Evolutionary conservation across 352 stramenopile species (phyloP), one percentile per base, ranked within the genome.

Genomic region (Phytophthora palmivora): DNA sequence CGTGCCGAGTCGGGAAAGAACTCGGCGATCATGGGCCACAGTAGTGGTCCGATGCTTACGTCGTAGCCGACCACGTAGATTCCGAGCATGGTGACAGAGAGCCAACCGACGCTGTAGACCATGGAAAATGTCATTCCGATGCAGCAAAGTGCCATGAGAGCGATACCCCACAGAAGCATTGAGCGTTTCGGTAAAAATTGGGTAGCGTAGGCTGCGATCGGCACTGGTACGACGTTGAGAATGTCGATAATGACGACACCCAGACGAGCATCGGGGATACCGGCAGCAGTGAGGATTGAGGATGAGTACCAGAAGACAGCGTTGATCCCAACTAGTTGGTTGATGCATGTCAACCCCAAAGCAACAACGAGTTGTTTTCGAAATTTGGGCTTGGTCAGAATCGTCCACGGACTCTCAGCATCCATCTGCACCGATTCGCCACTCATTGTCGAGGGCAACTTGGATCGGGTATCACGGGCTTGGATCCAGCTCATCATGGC

Each of bases 261-360:
- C 10, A 78, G 12, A 19, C 80, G 78, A 45, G 66, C 50, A 43
- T 89, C 80, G 0, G 49, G 7, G 26, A 89, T 74, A 0, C 79
- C 79, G 1, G 77, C 77, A 24, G 64, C 56, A 15, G 61, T 85
- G 37, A 87, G 74, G 33, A 89, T 77, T 1, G 61, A 69, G 10
- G 70, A 82, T 32, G 80, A 87, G 68, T 89, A 89, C 49, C 70
- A 79, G 63, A 87, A 87, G 21, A 87, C 74, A 34, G 76, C 80
- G 50, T 84, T 89, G 66, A 89, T 82, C 15, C 77, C 80, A 9
- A 72, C 75, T 42, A 89, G 67, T 43, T 87, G 80, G 53, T 86
- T 72, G 19, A 69, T 46, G 9, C 68, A 64, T 0, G 67, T 69
- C 16, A 87, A 42, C 3, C 50, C 67, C 4, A 80, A 42, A 0